Conservation (phyloP, 257 asterid species). For the Paulownia fortunei region DNA sequence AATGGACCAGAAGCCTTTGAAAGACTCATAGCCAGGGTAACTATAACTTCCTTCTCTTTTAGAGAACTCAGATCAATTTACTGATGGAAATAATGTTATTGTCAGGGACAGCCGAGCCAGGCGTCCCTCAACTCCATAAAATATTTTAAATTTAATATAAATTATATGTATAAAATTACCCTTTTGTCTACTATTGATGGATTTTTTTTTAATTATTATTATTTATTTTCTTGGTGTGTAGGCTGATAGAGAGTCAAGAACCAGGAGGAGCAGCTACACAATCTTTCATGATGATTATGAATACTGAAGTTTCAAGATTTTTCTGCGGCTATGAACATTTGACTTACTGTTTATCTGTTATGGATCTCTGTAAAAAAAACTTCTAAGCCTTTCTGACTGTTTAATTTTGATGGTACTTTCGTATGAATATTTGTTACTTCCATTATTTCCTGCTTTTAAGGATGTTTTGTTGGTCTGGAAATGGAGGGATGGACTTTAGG, state of each 20-base stretch:
- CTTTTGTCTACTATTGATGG: too few species aligned
- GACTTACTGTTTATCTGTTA: not conserved
- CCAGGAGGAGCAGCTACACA: slow-evolving; percentile 71
- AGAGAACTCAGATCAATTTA: not conserved
- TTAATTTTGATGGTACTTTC: not conserved
- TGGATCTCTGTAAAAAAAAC: not conserved
- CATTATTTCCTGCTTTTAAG: too few species aligned
- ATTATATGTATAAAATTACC: too few species aligned
- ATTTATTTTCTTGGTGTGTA: slow-evolving; percentile 22
- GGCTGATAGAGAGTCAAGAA: slow-evolving; percentile 89
- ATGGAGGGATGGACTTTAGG: not conserved
- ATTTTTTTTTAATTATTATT: not conserved
- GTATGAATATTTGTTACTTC: not conserved
- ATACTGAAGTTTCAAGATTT: slow-evolving; percentile 33
- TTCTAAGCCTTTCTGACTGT: not conserved
- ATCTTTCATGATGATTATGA: slow-evolving; percentile 63
- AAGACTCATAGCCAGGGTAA: slow-evolving; percentile 82
- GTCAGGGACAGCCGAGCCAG: too few species aligned
- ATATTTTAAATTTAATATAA: too few species aligned
- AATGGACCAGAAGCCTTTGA: slow-evolving; percentile 89
- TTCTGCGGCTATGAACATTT: not conserved
- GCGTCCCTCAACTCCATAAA: too few species aligned
- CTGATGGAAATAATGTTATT: not conserved
- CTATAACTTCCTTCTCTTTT: not conserved
- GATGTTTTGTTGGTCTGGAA: not conserved